Evolutionary conservation across 352 stramenopile species (phyloP), one percentile per base, ranked within the genome.

Genomic region (Globisporangium cystogenes): DNA sequence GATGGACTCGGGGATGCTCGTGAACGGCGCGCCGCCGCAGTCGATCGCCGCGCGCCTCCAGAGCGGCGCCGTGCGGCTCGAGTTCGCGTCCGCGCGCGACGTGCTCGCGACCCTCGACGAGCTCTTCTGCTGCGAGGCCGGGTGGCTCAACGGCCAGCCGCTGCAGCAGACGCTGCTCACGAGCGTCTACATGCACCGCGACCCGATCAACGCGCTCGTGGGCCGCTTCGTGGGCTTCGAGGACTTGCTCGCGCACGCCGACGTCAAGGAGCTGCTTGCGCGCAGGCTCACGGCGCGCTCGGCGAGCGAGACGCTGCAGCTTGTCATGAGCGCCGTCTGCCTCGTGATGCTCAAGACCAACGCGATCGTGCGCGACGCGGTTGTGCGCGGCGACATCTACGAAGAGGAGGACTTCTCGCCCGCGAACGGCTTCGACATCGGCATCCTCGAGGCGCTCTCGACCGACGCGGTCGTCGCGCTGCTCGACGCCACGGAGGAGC

Each of bases 391-490:
- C 18, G 92, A 98, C 68, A 97, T 98, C 62, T 98, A 97, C 65
- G 92, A 98, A 59, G 94, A 98, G 65, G 94, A 98, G 64, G 92
- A 98, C 70, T 98, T 98, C 60, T 87, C 80, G 15, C 75, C 74
- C 0, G 85, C 73, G 47, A 87, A 57, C 18, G 72, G 70, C 0
- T 84, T 93, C 46, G 78, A 90, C 51, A 68, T 86, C 24, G 69
- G 70, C 6, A 51, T 71, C 21, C 52, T 87, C 33, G 71, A 78
- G 20, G 57, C 55, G 8, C 63, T 82, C 43, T 66, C 66, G 12
- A 51, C 62, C 21, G 54, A 86, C 16, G 57, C 67, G 8, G 52
- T 88, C 11, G 51, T 71, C 51, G 39, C 29, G 35, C 56, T 89
- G 51, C 60, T 89, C 15, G 49, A 64, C 4, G 47, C 72, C 21